Percentiles rank a stretch among this genome's conserved stretches.
These are phyloP conservation scores for barley (Hordeum vulgare) DNA, from an alignment of 176 grass and related monocot genomes.

Conservation along the genomic window DNA sequence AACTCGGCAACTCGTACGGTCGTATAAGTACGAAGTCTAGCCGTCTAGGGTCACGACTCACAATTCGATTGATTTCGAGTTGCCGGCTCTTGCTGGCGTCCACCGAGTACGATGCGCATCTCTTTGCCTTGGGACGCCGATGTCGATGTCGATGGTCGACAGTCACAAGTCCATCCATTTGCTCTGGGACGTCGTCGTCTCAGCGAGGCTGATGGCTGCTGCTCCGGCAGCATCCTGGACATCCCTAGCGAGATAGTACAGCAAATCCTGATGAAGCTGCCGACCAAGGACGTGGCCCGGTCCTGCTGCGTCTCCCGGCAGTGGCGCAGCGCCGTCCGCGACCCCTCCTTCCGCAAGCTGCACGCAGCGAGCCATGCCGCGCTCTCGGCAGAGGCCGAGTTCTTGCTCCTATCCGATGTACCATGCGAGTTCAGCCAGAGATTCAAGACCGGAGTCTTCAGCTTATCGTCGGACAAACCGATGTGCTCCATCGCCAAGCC, in stretches of 20 bases:
- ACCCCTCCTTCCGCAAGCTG: not conserved
- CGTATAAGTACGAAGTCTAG: too few species aligned
- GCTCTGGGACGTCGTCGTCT: not conserved
- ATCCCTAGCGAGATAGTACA: too few species aligned
- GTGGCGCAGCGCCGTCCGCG: not conserved
- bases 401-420: not conserved
- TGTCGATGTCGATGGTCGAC: not conserved
- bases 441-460: not conserved
- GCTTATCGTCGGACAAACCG: not conserved
- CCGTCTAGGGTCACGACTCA: not conserved
- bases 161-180: too few species aligned
- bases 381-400: not conserved
- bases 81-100: not conserved
- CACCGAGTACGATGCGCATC: not conserved
- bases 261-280: not conserved
- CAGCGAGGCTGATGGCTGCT: too few species aligned
- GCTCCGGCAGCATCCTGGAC: too few species aligned
- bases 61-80: not conserved
- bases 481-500: not conserved
- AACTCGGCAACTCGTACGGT: too few species aligned
- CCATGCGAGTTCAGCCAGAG: not conserved
- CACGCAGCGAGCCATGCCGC: not conserved
- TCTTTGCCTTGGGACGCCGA: not conserved
- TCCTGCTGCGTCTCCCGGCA: not conserved
- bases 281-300: not conserved